Base-by-base conservation (phyloP, 2,329 filamentous ascomycete genomes). In the Scorias spongiosa region DNA sequence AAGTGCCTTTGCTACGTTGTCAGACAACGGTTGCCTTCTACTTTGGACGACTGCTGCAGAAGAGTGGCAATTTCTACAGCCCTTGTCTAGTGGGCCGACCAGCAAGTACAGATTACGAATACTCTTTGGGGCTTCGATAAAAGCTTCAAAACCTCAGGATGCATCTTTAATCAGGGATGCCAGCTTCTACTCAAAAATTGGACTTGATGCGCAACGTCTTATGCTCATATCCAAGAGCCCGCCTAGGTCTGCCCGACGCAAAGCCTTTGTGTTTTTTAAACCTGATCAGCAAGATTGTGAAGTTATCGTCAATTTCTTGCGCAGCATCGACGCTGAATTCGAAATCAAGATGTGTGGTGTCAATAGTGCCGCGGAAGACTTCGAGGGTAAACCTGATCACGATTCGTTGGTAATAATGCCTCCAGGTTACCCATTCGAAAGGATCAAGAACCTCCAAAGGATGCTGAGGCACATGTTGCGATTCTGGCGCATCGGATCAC, bases 301-400 rank as follows among this genome's bases (percentile, higher is more conserved):
- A 15, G 32, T 36, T 9, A 15, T 36, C 15, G 9, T 44, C 17
- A 20, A 44, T 10, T 43, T 29, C 28, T 2, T 44, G 44, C 29
- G 32, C 52, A 5, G 11, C n/a, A 55, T 64, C 39, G 43, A 48
- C 52, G 55, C 54, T 46, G 54, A 57, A 30, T 45, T 62, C 2
- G 57, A 61, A 10, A 57, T 62, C 29, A 55, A 56, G 2, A 57
- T 60, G 14, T 57, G 53, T 29, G 62, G 63, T 12, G 49, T 45
- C 51, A 61, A 54, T 37, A 44, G 39, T 41, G 43, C 18, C 15
- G 20, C 20, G 7, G 20, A 26, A 7, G 20, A 26, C 20, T 26
- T 26, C 20, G 20, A 26, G 20, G 7, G 20, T 26, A 26, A 7
- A 26, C 20, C 4, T 26, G 20, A 26, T 26, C 20, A 26, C 20